Evolutionary conservation across 2,329 filamentous ascomycete species (phyloP).

Genomic region (Fusarium tuaranense): DNA sequence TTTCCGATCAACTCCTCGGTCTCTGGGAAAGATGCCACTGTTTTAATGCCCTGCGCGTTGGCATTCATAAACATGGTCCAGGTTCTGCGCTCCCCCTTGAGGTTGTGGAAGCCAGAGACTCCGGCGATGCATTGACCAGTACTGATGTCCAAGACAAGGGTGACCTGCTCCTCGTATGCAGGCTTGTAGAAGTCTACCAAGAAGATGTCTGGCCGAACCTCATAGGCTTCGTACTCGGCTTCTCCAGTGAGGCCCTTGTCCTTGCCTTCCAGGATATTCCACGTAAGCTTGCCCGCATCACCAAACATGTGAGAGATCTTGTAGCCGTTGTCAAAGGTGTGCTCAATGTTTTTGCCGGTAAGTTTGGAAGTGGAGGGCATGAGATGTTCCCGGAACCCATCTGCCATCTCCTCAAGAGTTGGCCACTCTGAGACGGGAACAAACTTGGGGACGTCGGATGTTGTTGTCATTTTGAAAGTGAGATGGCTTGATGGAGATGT

Average conservation of each 20-base stretch:
- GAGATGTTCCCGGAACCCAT: constrained; percentile 15
- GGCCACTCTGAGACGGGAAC: constrained; percentile 19
- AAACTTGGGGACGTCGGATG: neutral
- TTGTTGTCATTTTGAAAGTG: neutral
- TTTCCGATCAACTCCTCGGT: constrained; percentile 31
- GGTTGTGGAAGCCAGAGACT: constrained; percentile 18
- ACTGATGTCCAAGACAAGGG: neutral
- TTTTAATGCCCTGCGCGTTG: neutral
- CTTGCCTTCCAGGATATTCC: constrained; percentile 18
- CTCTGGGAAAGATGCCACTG: neutral
- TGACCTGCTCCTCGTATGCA: constrained; percentile 21
- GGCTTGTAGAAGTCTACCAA: constrained; percentile 32
- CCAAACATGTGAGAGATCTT: constrained; percentile 17
- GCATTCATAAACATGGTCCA: constrained; percentile 24
- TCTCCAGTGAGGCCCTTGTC: neutral
- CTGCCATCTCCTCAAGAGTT: constrained; percentile 21
- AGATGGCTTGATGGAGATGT: neutral
- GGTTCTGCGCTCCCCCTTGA: constrained; percentile 10
- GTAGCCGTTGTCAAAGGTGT: constrained; percentile 19
- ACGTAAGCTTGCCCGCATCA: neutral
- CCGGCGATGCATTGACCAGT: constrained; percentile 14
- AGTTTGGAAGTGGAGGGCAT: constrained; percentile 20
- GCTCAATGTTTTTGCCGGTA: neutral
- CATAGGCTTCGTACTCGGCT: constrained; percentile 18
- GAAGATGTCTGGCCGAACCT: constrained; percentile 23